Evolutionary conservation across 2,329 filamentous ascomycete species (phyloP).

Genomic region (Colletotrichum salicis): DNA sequence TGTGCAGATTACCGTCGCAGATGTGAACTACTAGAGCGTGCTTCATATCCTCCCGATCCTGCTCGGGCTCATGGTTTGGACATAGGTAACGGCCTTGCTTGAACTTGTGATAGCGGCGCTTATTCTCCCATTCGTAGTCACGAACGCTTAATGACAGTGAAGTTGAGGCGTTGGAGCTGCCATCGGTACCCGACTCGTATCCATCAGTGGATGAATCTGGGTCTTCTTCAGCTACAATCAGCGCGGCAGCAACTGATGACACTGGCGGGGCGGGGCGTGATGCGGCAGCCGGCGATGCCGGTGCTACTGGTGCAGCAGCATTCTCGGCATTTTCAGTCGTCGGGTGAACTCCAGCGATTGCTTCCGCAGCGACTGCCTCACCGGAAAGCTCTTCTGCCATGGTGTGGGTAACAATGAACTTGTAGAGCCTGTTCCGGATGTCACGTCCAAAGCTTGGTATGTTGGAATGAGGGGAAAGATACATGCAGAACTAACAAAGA

Average conservation of each 20-base stretch:
- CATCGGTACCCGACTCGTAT: slow-evolving; percentile 36
- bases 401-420: neutral
- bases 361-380: neutral
- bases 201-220: neutral
- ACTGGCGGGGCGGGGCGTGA: neutral
- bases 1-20: slow-evolving; percentile 50
- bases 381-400: neutral
- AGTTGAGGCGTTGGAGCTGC: slow-evolving; percentile 36
- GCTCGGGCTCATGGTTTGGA: slow-evolving; percentile 43
- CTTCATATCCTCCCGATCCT: slow-evolving; percentile 46
- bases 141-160: slow-evolving; percentile 48
- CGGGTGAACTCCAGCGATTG: neutral
- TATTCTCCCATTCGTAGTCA: slow-evolving; percentile 54
- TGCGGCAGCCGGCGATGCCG: neutral
- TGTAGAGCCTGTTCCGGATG: neutral
- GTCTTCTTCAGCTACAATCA: neutral
- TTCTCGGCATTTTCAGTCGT: neutral
- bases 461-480: neutral
- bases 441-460: neutral
- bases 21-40: slow-evolving; percentile 51
- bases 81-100: slow-evolving; percentile 50
- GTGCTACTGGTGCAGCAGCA: neutral
- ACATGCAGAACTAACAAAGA: neutral
- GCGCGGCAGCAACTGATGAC: neutral
- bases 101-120: slow-evolving; percentile 54